These are phyloP conservation scores for Aspergillus felis DNA, from an alignment of 2,329 filamentous ascomycete species.

Conservation along the genomic window DNA sequence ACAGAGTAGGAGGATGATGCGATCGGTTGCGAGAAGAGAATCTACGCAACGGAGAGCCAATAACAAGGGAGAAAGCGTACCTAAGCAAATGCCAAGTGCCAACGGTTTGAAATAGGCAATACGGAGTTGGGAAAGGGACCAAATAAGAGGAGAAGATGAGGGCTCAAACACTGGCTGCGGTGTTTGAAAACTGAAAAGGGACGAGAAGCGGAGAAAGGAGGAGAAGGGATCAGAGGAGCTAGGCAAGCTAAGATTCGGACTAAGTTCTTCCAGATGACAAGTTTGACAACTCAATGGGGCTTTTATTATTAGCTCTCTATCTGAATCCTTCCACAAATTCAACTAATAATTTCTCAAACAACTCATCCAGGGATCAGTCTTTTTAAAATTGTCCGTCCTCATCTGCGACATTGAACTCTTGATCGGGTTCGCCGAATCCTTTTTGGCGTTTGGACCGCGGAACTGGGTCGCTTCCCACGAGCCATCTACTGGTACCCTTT, in stretches of 20 bases:
- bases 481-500: not conserved
- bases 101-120: constrained; percentile 3
- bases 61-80: constrained; percentile 10
- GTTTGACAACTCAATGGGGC: not conserved
- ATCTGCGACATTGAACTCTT: no score
- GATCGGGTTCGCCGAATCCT: no score
- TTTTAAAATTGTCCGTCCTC: not conserved
- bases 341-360: not conserved
- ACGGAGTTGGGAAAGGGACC: constrained; percentile 12
- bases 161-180: not conserved
- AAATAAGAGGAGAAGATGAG: constrained; percentile 3
- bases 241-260: not conserved
- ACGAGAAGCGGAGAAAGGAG: constrained; percentile 3
- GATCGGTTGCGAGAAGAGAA: not conserved
- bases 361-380: not conserved
- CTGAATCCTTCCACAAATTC: not conserved
- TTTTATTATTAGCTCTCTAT: not conserved
- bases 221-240: constrained; percentile 1
- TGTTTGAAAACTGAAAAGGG: not conserved
- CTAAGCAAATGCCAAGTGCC: constrained; percentile 23
- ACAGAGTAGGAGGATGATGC: not conserved
- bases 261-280: not conserved
- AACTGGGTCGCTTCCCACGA: not conserved
- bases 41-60: constrained; percentile 10
- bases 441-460: not conserved